Conservation (phyloP, 306 rosid genomes). For the Vachellia pachyceras region DNA sequence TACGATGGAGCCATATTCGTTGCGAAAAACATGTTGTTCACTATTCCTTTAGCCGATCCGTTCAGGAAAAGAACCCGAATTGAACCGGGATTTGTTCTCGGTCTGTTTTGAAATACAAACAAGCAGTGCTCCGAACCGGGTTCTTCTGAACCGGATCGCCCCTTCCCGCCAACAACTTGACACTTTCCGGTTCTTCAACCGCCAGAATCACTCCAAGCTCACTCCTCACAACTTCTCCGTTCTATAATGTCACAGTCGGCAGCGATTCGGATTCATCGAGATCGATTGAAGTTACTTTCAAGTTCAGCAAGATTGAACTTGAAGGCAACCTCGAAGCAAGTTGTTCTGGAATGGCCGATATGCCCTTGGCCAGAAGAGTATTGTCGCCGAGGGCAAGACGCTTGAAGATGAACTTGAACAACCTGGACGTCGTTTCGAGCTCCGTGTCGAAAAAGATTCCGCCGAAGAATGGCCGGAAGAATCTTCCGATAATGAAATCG, state of each 20-base stretch:
- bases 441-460: conserved; percentile 78
- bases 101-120: conserved; percentile 65
- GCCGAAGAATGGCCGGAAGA: conserved; percentile 88
- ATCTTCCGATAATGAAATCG: conserved; percentile 59
- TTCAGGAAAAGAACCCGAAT: conserved; percentile 68
- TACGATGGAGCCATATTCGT: conserved; percentile 83
- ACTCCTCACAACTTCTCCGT: conserved; percentile 63
- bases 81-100: conserved; percentile 50
- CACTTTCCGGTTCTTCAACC: conserved; percentile 69
- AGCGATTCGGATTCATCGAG: conserved; percentile 36
- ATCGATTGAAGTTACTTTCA: conserved; percentile 59
- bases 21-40: conserved; percentile 89
- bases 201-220: conserved; percentile 81
- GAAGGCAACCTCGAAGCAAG: conserved; percentile 62
- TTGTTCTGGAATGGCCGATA: conserved; percentile 76
- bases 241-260: conserved; percentile 59
- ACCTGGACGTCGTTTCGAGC: conserved; percentile 69
- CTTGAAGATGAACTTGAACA: conserved; percentile 85
- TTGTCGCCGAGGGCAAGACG: conserved; percentile 91
- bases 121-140: conserved; percentile 75
- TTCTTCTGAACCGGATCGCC: conserved; percentile 40
- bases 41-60: conserved; percentile 82
- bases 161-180: conserved; percentile 49
- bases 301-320: conserved; percentile 56
- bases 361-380: conserved; percentile 78